These are phyloP conservation scores for Posidonia australis DNA, from an alignment of 106 monocot species.

Conservation along the genomic window DNA sequence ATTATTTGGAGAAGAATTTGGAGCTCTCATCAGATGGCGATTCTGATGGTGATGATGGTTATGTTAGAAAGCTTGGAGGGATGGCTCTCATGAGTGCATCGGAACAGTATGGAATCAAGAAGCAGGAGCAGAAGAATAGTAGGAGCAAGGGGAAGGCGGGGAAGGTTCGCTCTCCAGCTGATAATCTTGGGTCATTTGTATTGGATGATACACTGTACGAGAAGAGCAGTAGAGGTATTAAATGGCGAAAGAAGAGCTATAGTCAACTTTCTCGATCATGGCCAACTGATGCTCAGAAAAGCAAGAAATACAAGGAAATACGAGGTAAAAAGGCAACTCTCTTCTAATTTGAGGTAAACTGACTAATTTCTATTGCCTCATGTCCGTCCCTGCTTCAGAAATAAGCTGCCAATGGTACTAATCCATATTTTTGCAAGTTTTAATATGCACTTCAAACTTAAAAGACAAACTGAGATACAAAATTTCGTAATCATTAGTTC, in stretches of 20 bases:
- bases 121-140: constrained; percentile 22
- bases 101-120: constrained; percentile 58
- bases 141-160: constrained; percentile 9
- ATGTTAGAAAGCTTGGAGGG: constrained; percentile 28
- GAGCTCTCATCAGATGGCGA: constrained; percentile 20
- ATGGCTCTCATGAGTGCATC: constrained; percentile 62
- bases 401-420: no score
- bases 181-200: constrained; percentile 12
- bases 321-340: constrained; percentile 28
- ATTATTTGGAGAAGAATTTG: constrained; percentile 30
- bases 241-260: constrained; percentile 17
- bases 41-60: constrained; percentile 13
- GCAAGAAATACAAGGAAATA: constrained; percentile 31
- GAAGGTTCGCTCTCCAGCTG: constrained; percentile 6
- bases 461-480: no score
- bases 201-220: constrained; percentile 40
- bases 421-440: no score
- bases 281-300: constrained; percentile 46
- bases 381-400: no score
- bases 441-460: no score
- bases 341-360: background rate
- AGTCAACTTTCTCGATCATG: constrained; percentile 62
- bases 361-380: no score
- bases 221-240: constrained; percentile 41
- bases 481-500: no score